Conservation (phyloP, 345 rosid species). For the Sonneratia alba region DNA sequence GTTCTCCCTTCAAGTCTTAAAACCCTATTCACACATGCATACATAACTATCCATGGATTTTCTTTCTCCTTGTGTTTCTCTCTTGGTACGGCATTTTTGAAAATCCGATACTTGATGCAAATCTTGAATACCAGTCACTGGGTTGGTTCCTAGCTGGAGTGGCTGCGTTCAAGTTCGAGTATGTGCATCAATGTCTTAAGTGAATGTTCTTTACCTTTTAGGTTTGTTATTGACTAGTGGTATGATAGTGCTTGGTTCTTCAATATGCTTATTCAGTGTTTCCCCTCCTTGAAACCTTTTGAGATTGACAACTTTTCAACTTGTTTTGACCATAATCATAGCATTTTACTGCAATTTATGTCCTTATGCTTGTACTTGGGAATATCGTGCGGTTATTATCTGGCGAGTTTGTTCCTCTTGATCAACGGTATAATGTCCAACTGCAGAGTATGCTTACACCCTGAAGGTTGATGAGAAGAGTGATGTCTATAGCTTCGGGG, state of each 20-base stretch:
- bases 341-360: no score
- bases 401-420: background rate
- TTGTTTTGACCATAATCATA: background rate
- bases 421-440: background rate
- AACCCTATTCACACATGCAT: background rate
- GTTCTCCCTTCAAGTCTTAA: background rate
- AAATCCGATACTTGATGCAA: background rate
- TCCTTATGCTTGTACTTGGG: background rate
- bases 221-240: background rate
- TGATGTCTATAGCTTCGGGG: conserved; percentile 95
- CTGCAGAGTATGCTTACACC: conserved; percentile 91
- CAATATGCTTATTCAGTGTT: background rate
- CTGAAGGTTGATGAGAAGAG: conserved; percentile 97
- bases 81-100: no score
- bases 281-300: background rate
- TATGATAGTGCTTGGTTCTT: background rate
- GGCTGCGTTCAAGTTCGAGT: background rate
- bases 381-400: background rate
- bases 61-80: no score
- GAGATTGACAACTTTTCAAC: background rate
- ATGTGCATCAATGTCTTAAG: conserved; percentile 1
- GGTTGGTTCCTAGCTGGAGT: background rate
- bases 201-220: background rate
- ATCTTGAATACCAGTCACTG: background rate
- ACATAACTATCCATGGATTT: no score